Conservation (phyloP, 345 rosid species). For the Linum usitatissimum region DNA sequence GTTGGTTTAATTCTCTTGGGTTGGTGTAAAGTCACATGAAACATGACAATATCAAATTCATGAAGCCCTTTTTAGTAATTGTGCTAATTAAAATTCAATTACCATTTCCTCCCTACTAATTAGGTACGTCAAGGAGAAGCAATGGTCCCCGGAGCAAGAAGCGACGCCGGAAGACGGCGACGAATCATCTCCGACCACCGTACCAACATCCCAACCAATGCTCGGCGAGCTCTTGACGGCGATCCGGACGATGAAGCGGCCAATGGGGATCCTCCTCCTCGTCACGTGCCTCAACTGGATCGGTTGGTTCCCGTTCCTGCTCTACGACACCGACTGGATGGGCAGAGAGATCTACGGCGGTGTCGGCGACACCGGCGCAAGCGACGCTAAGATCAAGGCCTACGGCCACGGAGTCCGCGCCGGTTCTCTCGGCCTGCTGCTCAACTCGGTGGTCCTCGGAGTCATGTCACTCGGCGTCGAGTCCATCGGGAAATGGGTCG, state of each 20-base stretch:
- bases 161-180: slow-evolving; percentile 1
- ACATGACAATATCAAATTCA: no score
- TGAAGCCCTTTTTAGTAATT: no score
- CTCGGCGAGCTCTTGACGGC: slow-evolving; percentile 36
- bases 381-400: slow-evolving; percentile 10
- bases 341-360: slow-evolving; percentile 92
- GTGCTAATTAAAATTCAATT: no score
- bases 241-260: slow-evolving; percentile 37
- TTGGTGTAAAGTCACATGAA: no score
- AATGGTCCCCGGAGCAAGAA: slow-evolving; percentile 18
- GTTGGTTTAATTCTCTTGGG: no score
- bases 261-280: slow-evolving; percentile 62
- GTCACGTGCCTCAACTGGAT: slow-evolving; percentile 84
- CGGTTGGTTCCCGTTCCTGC: slow-evolving; percentile 81
- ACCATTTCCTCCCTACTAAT: neutral
- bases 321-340: slow-evolving; percentile 89
- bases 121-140: slow-evolving; percentile 33
- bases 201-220: neutral
- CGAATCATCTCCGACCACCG: neutral
- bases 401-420: slow-evolving; percentile 64
- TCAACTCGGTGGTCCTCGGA: slow-evolving; percentile 64
- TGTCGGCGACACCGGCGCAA: no score
- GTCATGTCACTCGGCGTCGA: slow-evolving; percentile 50
- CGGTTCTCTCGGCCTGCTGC: slow-evolving; percentile 73
- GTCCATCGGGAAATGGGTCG: slow-evolving; percentile 28